phyloP scores from a whole-genome alignment of 164 flowering plant species.

The Berberis vulgaris region DNA sequence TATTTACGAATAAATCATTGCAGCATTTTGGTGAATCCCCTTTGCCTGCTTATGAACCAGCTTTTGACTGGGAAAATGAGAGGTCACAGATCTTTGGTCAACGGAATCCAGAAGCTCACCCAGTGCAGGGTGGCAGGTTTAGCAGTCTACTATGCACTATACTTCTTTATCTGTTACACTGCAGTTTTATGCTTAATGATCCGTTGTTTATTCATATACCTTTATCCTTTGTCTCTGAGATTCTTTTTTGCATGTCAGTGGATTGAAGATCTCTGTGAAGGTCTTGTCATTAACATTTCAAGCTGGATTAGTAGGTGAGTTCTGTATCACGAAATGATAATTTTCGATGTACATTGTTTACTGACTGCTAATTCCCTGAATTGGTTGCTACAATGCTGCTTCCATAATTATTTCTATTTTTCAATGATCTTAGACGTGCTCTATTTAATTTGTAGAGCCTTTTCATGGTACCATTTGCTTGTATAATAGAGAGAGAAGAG shows the following conservation, averaged over 20 bases:
- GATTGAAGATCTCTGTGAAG: constrained; percentile 89
- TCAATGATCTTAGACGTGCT: constrained; percentile 8
- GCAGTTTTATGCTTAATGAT: neutral
- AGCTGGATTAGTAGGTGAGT: constrained; percentile 91
- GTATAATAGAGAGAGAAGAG: constrained; percentile 88
- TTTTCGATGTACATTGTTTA: constrained; percentile 1
- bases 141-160: neutral
- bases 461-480: constrained; percentile 92
- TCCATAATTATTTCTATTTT: neutral
- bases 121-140: constrained; percentile 49
- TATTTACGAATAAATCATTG: constrained; percentile 8
- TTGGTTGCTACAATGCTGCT: neutral
- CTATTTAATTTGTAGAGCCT: constrained; percentile 56
- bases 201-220: neutral
- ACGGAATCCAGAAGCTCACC: constrained; percentile 61
- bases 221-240: neutral
- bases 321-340: neutral
- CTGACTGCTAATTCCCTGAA: neutral
- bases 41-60: constrained; percentile 94
- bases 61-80: constrained; percentile 98
- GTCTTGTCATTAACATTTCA: constrained; percentile 77
- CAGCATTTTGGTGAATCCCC: constrained; percentile 92
- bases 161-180: neutral
- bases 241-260: constrained; percentile 31
- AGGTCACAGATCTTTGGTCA: constrained; percentile 87